Base-by-base conservation (phyloP, 2,329 filamentous ascomycete species). In the Trichoderma atroviride region DNA sequence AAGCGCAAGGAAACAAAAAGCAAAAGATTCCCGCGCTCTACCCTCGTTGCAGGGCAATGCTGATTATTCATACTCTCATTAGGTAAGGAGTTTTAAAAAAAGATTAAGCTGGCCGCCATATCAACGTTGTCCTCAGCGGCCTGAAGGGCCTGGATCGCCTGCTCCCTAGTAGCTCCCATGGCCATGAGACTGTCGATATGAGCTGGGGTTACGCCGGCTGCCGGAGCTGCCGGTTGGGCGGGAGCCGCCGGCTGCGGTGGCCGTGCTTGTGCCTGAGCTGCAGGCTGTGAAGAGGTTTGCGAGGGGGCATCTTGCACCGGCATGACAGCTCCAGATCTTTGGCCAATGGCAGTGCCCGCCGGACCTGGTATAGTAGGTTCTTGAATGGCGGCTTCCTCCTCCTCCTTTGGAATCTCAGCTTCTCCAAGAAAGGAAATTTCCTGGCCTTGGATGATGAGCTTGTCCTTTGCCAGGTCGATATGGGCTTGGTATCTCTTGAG, bases 401-500 rank as follows among this genome's bases (percentile, higher is more conserved):
- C 85, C 58, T 91, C 88, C 79, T 91, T 96, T n/a, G 96, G 96
- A 64, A 98, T 97, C 73, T 99, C 95, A 3, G 92, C 91, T 81
- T 98, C 96, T 58, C 93, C 92, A 14, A 99, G 83, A 80, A 99
- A 99, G 0, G 92, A 88, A 6, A 99, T 92, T 74, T 96, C 92
- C 73, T 94, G 90, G 68, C 91, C 92, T 75, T 96, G 92, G 74
- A 99, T 97, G 72, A 96, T 87, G 22, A 99, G 87, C 72, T 90
- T 92, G 76, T 96, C 93, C 76, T 91, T 91, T 72, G 89, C 87
- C 14, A 99, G 86, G 78, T 99, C 96, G 76, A 99, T 95, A 74
- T 87, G 92, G 43, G 95, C 96, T 80, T 97, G 95, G 80, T 98
- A 94, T 50, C 96, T 89, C 82, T 97, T 97, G 71, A 99, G 86